Conservation (phyloP, 257 asterid species). For the Nemophila menziesii region DNA sequence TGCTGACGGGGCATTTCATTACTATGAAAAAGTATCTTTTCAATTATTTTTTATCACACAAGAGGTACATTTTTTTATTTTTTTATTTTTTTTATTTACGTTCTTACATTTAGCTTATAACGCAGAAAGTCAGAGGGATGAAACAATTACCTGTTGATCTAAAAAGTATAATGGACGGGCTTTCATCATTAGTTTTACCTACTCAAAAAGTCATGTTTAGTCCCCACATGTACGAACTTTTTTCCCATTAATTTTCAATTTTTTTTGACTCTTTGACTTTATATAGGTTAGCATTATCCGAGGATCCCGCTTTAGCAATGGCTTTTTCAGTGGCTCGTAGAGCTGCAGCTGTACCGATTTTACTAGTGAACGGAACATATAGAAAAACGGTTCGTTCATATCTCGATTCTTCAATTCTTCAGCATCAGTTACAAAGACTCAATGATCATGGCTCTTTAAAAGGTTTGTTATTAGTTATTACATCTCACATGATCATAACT, state of each 20-base stretch:
- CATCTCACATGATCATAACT: too few relatives aligned
- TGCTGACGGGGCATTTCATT: constrained; percentile 97
- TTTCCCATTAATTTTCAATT: constrained; percentile 4
- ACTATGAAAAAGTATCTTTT: constrained; percentile 83
- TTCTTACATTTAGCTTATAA: constrained; percentile 2
- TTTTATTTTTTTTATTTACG: not conserved
- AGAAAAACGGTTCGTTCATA: constrained; percentile 84
- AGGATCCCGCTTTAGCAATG: constrained; percentile 95
- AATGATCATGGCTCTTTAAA: constrained; percentile 71
- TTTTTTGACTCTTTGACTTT: constrained; percentile 11
- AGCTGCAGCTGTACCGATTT: constrained; percentile 88
- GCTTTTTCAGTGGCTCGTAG: constrained; percentile 90
- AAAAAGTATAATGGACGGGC: constrained; percentile 58
- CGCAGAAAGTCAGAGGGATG: constrained; percentile 55
- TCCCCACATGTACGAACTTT: constrained; percentile 48
- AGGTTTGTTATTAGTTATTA: constrained; percentile 34
- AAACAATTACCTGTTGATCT: constrained; percentile 75
- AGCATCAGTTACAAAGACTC: constrained; percentile 86
- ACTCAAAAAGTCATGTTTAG: constrained; percentile 82
- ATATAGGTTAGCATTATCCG: constrained; percentile 75
- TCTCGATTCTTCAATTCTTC: constrained; percentile 92
- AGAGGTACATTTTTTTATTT: constrained; percentile 43
- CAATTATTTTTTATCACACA: constrained; percentile 85
- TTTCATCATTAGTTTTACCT: constrained; percentile 67
- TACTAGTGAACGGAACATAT: constrained; percentile 94